Evolutionary conservation across 1,284 basidiomycete species (phyloP), one percentile per base, ranked within the genome.

Genomic region (Porphyrellus sp.): DNA sequence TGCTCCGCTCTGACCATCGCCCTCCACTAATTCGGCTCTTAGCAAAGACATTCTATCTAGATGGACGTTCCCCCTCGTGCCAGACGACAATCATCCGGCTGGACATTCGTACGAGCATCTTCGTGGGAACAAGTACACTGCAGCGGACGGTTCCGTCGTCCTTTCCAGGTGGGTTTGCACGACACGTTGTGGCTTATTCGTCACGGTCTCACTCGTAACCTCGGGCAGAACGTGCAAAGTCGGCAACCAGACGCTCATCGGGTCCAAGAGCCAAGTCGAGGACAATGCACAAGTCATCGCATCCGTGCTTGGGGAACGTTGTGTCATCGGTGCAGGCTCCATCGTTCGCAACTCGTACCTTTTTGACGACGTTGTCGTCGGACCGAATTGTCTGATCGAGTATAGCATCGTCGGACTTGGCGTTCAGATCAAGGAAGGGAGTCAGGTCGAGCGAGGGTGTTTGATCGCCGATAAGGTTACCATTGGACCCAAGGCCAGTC

Each of bases 11-110:
- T n/a, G 49, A 20, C 45, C 38, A 40, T 46, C 28, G 23, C 27
- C 25, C 23, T 35, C 23, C n/a, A 38, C 35, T 59, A 13, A 57
- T 52, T 20, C 27, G 23, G 43, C 25, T 39, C 51, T 33, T 62
- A 94, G 92, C 72, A 91, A 91, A 68, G 94, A 98, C 64, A 91
- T 99, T 44, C 73, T 99, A 33, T 81, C 90, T 25, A 78, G 95
- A 57, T 96, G 93, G 91, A 91, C 92, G 3, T 96, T 93, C 73
- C 97, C 96, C 1, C 78, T 98, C 18, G 91, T 94, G 1, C 96
- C 96, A 11, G 95, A 97, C 63, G 86, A 94, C 65, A 93, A 93
- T 65, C 84, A 95, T 59, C 93, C 93, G 0, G 84, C 88, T 11
- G 85, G 84, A 9, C 82, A 85, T 49, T 71, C 82, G 40, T 96